phyloP scores from a whole-genome alignment of 73 alveolate species.

The Diophrys sp. region DNA sequence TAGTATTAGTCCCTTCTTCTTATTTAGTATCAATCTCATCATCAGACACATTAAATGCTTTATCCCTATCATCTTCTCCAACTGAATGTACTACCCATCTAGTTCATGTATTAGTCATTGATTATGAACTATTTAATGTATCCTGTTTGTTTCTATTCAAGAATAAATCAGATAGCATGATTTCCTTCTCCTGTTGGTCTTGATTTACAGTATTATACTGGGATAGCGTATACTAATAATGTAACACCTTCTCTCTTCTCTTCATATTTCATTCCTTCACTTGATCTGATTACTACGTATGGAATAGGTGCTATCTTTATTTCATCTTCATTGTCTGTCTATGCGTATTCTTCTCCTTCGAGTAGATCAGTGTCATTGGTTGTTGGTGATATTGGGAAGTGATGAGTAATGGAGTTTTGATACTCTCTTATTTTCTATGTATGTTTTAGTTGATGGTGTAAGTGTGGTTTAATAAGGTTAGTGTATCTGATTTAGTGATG shows the following conservation, averaged over 20 bases:
- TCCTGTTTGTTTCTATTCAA: background rate
- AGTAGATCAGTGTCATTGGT: too few species aligned
- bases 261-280: background rate
- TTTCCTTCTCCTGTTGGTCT: constrained; percentile 11
- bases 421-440: constrained; percentile 33
- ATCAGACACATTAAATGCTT: too few species aligned
- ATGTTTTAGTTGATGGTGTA: constrained; percentile 16
- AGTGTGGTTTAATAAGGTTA: constrained; percentile 62
- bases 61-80: too few species aligned
- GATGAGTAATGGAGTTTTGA: too few species aligned
- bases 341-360: constrained; percentile 16
- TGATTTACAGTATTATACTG: constrained; percentile 4
- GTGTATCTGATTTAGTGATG: constrained; percentile 48
- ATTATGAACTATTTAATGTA: too few species aligned
- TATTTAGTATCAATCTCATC: too few species aligned
- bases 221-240: background rate
- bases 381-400: too few species aligned
- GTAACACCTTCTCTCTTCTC: constrained; percentile 15
- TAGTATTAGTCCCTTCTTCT: too few species aligned
- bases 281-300: background rate
- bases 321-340: constrained; percentile 1
- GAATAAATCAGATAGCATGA: background rate
- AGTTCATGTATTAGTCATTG: too few species aligned
- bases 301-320: background rate
- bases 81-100: too few species aligned